These are phyloP conservation scores for Komagataella phaffii DNA, from an alignment of 805 yeast species.

Conservation along the genomic window DNA sequence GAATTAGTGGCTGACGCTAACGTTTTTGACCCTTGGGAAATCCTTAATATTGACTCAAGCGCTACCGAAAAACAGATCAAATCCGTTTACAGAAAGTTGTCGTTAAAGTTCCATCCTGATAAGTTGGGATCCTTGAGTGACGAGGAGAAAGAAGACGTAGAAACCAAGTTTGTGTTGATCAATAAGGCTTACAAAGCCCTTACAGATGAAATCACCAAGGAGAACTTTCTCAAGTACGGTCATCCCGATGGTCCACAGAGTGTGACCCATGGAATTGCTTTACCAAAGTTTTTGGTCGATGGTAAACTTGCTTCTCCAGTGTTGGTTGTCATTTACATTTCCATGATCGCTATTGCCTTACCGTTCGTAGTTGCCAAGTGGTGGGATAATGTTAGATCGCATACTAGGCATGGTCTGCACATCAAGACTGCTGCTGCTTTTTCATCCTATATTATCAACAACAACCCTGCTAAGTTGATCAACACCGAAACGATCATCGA, in stretches of 20 bases:
- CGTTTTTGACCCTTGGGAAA: constrained; percentile 80
- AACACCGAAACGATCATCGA: constrained; percentile 43
- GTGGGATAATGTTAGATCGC: constrained; percentile 78
- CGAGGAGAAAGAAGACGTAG: constrained; percentile 43
- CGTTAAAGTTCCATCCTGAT: constrained; percentile 89
- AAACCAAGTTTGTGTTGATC: constrained; percentile 66
- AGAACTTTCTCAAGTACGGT: constrained; percentile 77
- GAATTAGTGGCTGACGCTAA: constrained; percentile 23
- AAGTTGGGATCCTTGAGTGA: constrained; percentile 56
- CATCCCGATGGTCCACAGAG: constrained; percentile 98
- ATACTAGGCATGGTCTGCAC: constrained; percentile 74
- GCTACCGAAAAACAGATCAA: constrained; percentile 69
- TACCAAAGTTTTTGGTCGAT: constrained; percentile 84
- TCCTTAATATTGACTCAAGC: constrained; percentile 57
- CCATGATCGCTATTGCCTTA: constrained; percentile 61
- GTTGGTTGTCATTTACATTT: constrained; percentile 47
- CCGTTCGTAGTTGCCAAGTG: constrained; percentile 76
- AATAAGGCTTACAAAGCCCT: constrained; percentile 90
- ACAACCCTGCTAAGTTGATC: constrained; percentile 54
- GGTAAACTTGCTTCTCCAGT: constrained; percentile 60
- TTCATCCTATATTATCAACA: constrained; percentile 60
- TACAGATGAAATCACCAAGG: constrained; percentile 77
- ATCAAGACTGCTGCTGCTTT: constrained; percentile 72
- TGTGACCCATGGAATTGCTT: constrained; percentile 82
- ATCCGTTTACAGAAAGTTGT: constrained; percentile 72